Evolutionary conservation across 208 protist species (phyloP), one percentile per base, ranked within the genome.

Genomic region (Acanthamoeba castellanii): DNA sequence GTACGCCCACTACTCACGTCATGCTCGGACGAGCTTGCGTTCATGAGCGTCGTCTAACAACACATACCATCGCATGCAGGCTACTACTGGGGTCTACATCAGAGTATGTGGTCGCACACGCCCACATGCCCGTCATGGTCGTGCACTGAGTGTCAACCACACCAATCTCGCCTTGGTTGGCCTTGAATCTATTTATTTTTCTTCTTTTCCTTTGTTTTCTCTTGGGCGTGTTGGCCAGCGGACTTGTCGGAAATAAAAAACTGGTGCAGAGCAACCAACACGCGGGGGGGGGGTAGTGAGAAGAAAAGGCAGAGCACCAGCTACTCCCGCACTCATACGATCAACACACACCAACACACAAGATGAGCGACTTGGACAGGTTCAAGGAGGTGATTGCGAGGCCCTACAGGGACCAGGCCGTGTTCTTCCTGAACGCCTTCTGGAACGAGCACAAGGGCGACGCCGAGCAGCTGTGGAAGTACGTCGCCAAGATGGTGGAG

Each of bases 361-460:
- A 64, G 47, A 34, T 88, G 81, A 64, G 81, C 81, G 45, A 55
- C 81, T n/a, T 88, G 9, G 82, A 59, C 6, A 68, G 42, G 50
- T 93, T 93, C 88, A 81, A 72, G 57, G 88, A 42, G 22, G 88
- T 93, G 50, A 47, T n/a, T 64, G 81, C n/a, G 45, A 22, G 6
- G 16, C 7, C 81, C 50, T 88, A 88, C 81, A 88, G 42, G 55
- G 47, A 88, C 30, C 81, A 88, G 55, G 81, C 81, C 8, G 55
- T 88, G 50, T 88, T n/a, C n/a, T 88, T 88, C 81, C 47, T 88
- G 22, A 88, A 88, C 81, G 81, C 81, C 47, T 88, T 88, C 81
- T 88, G 81, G 81, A 42, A 88, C n/a, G 27, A 32, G n/a, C 13
- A 66, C 50, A 42, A 55, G 30, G 37, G n/a, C 3, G 81, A 88